Evolutionary conservation across 148 eudicot species (phyloP), one percentile per base, ranked within the genome.

Genomic region (Arctostaphylos glauca): DNA sequence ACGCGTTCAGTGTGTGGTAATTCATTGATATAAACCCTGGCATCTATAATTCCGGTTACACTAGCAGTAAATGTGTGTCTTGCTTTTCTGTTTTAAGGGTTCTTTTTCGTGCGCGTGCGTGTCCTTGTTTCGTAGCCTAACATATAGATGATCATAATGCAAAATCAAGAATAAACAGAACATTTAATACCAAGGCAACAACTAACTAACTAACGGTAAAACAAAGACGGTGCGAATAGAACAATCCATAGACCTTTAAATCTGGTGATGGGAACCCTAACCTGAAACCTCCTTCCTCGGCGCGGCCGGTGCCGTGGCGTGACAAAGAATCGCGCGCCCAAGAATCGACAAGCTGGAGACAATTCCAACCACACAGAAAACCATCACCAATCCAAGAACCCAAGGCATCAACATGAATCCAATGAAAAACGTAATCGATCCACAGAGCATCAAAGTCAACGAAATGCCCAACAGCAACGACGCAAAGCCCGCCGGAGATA

Each of bases 361-460:
- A 41, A 94, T 72, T 16, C 97, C 98, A 52, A 92, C 98, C 80
- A 96, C 85, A 76, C 94, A 96, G 67, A 96, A 88, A 13, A 93
- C 88, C 89, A 96, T 86, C 44, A 93, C 95, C 73, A 94, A 83
- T 0, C 95, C 98, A 1, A 96, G 84, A 7, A 94, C 96, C 99
- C 98, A 96, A 4, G 99, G 99, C 90, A 96, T 89, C 93, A 96
- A 83, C 87, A 96, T 54, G 77, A 96, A 93, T 10, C 99, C 99
- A 3, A 96, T 87, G 23, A 93, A 92, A 62, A 96, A 96, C 25
- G 99, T 96, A 3, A 96, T 91, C 44, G 96, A 96, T 41, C 99
- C 99, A 83, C 99, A 94, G 0, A 96, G 84, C 99, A 96, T 96
- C 86, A 96, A 38, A n/a, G 99, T 84, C 73, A 94, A 55, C 43